Conservation (phyloP, 257 asterid species). For the Solanum chiquidenum region DNA sequence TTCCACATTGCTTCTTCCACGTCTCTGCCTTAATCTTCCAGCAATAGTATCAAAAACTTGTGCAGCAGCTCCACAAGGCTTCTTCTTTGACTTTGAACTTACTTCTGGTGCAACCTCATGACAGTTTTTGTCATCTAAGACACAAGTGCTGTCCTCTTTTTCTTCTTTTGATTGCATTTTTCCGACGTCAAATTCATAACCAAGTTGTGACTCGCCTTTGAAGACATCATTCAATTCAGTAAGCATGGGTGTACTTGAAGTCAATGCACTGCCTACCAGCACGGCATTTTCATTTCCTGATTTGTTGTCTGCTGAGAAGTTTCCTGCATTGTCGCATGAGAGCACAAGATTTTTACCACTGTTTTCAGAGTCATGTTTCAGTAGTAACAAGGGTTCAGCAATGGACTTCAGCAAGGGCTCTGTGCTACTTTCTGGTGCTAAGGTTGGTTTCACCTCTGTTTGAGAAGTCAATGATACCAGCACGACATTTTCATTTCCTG, state of each 20-base stretch:
- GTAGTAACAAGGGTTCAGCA: neutral
- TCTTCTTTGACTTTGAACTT: constrained; percentile 23
- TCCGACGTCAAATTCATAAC: neutral
- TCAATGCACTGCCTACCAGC: neutral
- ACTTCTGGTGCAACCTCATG: constrained; percentile 11
- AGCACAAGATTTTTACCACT: neutral
- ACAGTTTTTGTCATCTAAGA: neutral
- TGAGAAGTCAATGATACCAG: neutral
- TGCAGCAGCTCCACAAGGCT: constrained; percentile 16
- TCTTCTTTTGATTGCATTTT: neutral
- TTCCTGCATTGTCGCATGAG: neutral
- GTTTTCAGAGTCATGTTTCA: constrained; percentile 12
- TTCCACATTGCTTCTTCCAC: neutral
- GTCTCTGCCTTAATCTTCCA: constrained; percentile 58
- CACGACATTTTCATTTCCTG: constrained; percentile 1
- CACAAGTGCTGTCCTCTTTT: constrained; percentile 3
- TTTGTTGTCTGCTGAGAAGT: constrained; percentile 1
- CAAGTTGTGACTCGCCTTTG: neutral
- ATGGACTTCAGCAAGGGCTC: neutral
- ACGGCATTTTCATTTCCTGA: neutral
- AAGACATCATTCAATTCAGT: neutral
- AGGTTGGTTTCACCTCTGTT: neutral
- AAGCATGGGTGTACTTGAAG: neutral
- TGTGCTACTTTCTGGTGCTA: constrained; percentile 4
- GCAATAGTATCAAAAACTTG: constrained; percentile 40